Evolutionary conservation across 441 rosid species (phyloP).

Genomic region (Croton setiger): DNA sequence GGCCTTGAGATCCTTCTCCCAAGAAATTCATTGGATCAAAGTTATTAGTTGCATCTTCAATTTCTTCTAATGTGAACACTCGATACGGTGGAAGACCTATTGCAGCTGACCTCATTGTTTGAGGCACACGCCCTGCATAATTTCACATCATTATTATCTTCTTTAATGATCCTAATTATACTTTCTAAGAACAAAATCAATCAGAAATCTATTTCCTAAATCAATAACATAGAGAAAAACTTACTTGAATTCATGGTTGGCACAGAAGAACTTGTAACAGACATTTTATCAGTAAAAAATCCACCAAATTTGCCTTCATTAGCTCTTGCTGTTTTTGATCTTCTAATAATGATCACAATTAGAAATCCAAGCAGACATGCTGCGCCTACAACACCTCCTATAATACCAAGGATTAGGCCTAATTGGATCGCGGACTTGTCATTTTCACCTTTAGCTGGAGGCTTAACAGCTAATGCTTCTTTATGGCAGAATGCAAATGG

Average conservation of each 20-base stretch:
- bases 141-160: neutral
- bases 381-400: constrained; percentile 53
- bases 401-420: constrained; percentile 54
- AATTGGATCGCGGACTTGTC: constrained; percentile 34
- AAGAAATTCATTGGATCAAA: constrained; percentile 64
- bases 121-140: constrained; percentile 67
- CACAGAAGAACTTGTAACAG: constrained; percentile 50
- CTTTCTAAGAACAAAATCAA: no score
- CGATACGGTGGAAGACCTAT: constrained; percentile 76
- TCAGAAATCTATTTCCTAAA: no score
- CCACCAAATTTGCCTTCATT: constrained; percentile 34
- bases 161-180: neutral
- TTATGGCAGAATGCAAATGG: constrained; percentile 65
- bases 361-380: constrained; percentile 36
- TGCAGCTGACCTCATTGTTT: constrained; percentile 73
- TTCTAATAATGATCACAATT: constrained; percentile 42
- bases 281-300: constrained; percentile 44
- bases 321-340: constrained; percentile 30
- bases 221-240: constrained; percentile 10
- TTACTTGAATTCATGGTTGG: constrained; percentile 63
- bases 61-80: constrained; percentile 65
- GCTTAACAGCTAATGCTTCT: constrained; percentile 74
- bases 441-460: constrained; percentile 31
- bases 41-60: constrained; percentile 82
- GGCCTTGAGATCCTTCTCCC: constrained; percentile 54